Conservation (phyloP, 805 yeast genomes). For the Torulaspora gathmanii region DNA sequence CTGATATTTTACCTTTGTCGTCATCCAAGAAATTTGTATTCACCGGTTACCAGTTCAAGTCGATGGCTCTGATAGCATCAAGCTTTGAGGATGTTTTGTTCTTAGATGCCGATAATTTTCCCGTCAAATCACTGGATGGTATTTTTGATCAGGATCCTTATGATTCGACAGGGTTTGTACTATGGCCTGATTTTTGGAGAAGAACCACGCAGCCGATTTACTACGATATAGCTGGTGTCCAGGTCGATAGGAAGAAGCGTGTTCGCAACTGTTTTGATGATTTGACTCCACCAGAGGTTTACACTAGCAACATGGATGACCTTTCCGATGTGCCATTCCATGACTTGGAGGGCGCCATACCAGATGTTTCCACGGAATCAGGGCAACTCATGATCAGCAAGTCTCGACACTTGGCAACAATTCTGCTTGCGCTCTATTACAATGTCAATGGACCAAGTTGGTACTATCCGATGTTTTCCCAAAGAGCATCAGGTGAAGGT, state of each 20-base stretch:
- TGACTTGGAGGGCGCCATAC: slow-evolving; percentile 59
- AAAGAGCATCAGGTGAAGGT: slow-evolving; percentile 79
- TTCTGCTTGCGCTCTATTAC: slow-evolving; percentile 60
- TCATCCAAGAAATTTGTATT: slow-evolving; percentile 42
- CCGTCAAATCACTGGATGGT: slow-evolving; percentile 58
- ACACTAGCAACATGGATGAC: slow-evolving; percentile 22
- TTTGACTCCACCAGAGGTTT: slow-evolving; percentile 34
- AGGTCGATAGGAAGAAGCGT: slow-evolving; percentile 41
- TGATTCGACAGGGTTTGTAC: slow-evolving; percentile 45
- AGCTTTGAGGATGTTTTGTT: slow-evolving; percentile 69
- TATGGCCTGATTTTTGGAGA: slow-evolving; percentile 91
- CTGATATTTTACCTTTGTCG: slow-evolving; percentile 48
- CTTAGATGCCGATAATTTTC: slow-evolving; percentile 74
- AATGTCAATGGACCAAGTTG: slow-evolving; percentile 63
- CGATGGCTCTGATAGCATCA: slow-evolving; percentile 66
- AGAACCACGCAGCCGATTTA: slow-evolving; percentile 73
- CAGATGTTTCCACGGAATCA: slow-evolving; percentile 68
- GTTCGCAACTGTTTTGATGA: slow-evolving; percentile 38
- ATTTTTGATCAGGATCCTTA: slow-evolving; percentile 61
- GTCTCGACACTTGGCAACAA: slow-evolving; percentile 51
- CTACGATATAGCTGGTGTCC: slow-evolving; percentile 63
- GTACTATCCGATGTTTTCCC: slow-evolving; percentile 67
- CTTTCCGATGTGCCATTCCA: slow-evolving; percentile 44
- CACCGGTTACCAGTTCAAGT: slow-evolving; percentile 64
- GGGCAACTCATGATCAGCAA: slow-evolving; percentile 70